Evolutionary conservation across 352 stramenopile species (phyloP).

Genomic region (Phytophthora capsici): DNA sequence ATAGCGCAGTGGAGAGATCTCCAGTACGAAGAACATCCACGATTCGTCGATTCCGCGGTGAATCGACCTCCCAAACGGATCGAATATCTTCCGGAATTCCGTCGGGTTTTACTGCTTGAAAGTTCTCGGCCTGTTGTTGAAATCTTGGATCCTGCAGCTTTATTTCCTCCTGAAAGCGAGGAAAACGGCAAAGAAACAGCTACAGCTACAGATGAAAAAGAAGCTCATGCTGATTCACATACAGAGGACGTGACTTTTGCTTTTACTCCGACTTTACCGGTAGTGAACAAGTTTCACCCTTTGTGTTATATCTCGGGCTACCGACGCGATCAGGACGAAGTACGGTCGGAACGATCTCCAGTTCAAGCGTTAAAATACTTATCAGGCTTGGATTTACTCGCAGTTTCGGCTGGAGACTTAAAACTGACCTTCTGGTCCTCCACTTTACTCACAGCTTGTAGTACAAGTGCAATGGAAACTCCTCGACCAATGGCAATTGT

Average conservation of each 20-base stretch:
- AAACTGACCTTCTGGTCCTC: constrained; percentile 84
- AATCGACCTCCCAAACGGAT: constrained; percentile 71
- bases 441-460: constrained; percentile 65
- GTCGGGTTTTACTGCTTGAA: constrained; percentile 66
- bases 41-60: constrained; percentile 51
- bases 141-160: constrained; percentile 55
- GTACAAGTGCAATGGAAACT: constrained; percentile 66
- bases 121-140: constrained; percentile 72
- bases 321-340: constrained; percentile 76
- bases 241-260: constrained; percentile 19
- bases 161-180: constrained; percentile 48
- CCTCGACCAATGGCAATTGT: constrained; percentile 68
- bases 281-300: constrained; percentile 79
- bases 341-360: constrained; percentile 76
- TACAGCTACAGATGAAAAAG: not conserved
- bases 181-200: constrained; percentile 29
- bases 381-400: constrained; percentile 60
- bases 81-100: constrained; percentile 64
- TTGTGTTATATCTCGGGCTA: constrained; percentile 75
- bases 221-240: not conserved
- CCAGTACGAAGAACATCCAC: constrained; percentile 74
- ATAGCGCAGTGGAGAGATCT: constrained; percentile 61
- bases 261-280: constrained; percentile 50
- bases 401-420: constrained; percentile 73
- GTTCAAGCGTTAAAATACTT: constrained; percentile 81